phyloP scores from a whole-genome alignment of 495 filamentous ascomycete genomes.

The Podospora sp. region DNA sequence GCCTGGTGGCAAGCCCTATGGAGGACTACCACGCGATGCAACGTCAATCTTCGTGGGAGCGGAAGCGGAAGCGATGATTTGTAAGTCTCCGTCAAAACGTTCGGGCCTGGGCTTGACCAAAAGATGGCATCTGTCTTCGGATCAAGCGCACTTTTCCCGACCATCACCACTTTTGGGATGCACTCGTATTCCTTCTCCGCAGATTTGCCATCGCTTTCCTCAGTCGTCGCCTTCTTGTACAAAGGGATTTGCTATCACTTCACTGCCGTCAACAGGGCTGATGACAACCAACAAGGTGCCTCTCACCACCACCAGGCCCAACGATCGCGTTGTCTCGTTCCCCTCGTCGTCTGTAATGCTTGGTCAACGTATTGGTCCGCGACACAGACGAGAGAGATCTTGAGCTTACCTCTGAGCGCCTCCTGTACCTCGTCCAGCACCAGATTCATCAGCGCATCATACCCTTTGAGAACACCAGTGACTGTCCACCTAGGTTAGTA shows the following conservation, averaged over 20 bases:
- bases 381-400: background rate
- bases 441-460: conserved; percentile 96
- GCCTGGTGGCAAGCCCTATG: background rate
- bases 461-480: conserved; percentile 86
- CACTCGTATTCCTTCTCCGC: background rate
- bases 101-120: no score
- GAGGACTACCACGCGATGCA: background rate
- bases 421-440: conserved; percentile 95
- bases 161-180: background rate
- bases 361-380: background rate
- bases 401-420: conserved; percentile 71
- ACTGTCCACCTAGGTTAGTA: conserved; percentile 53
- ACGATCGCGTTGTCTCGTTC: conserved; percentile 77
- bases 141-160: no score
- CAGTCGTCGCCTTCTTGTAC: conserved; percentile 64
- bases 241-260: conserved; percentile 95
- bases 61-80: no score
- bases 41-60: no score
- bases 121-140: no score
- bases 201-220: conserved; percentile 3
- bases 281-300: conserved; percentile 91
- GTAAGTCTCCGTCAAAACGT: no score
- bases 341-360: conserved; percentile 76
- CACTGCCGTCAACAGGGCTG: conserved; percentile 89
- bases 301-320: conserved; percentile 88